Base-by-base conservation (phyloP, 1,284 basidiomycete genomes). In the Trichosporon coremiiforme region DNA sequence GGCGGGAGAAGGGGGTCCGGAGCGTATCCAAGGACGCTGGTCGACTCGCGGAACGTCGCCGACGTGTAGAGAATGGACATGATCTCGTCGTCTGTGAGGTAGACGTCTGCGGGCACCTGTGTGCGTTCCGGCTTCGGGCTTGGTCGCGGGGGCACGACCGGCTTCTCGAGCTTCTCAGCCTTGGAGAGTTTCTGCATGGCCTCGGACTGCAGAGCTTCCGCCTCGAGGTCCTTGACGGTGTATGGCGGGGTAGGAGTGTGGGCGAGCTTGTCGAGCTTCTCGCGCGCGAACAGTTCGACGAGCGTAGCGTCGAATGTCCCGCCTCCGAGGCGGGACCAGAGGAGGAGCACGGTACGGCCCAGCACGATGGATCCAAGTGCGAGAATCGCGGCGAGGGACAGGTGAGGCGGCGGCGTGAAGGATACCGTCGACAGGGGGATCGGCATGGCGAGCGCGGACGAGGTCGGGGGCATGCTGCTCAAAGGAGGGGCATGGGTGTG, bases 1-100 rank as follows among this genome's bases (percentile, higher is more conserved):
- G 57, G 57, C 57, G 57, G 57, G 29, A 62, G 57, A 4, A 62
- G 31, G 7, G 57, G 57, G 17, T 62, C 57, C 4, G 57, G 57
- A 7, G 57, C 57, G 57, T 62, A 62, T 2, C 57, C 57, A 17
- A 62, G 57, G 15, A 62, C 57, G 31, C 31, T 35, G 1, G 57
- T 62, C 17, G 57, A 33, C 31, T 33, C 57, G 31, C 57, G 57
- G 57, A 62, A 62, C 10, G 57, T 62, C 31, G 57, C 57, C 7
- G 29, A 33, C 10, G 57, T 62, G 57, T 62, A 62, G 17, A 62
- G 57, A 7, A 62, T 62, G 29, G 57, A 31, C 57, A 62, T 62
- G 57, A 62, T 62, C 31, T 62, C 57, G 57, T 62, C 57, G 15
- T 62, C 57, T 15, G 57, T 62, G 17, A 62, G 57, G 17, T 62